Percentiles rank a stretch among this genome's conserved stretches.
These are phyloP conservation scores for Gelatoporia subvermispora DNA, from an alignment of 768 basidiomycete genomes.

Conservation along the genomic window DNA sequence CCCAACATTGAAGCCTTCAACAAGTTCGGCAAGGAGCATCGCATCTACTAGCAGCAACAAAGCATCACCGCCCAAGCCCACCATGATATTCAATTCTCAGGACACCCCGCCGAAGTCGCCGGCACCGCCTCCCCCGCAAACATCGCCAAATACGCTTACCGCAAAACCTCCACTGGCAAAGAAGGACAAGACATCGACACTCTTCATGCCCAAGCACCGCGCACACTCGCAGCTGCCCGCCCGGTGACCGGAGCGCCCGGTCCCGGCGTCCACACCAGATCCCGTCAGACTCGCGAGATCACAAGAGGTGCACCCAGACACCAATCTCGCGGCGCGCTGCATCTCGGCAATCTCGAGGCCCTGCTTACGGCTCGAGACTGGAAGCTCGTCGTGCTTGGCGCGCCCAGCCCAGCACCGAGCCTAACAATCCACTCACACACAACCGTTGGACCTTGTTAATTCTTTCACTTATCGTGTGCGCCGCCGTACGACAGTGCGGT, in stretches of 20 bases:
- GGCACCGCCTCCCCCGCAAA: not conserved
- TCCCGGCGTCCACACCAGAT: slow-evolving; percentile 1
- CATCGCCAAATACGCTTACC: not conserved
- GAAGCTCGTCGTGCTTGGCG: no score
- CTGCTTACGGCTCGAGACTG: no score
- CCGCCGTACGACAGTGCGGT: no score
- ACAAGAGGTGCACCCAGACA: no score
- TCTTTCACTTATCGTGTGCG: no score
- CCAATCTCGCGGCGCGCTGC: no score
- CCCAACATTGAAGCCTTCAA: slow-evolving; percentile 10
- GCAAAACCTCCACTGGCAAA: slow-evolving; percentile 35
- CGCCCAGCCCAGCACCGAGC: no score
- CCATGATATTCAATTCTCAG: slow-evolving; percentile 1
- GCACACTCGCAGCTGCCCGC: slow-evolving; percentile 35
- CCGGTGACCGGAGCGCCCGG: slow-evolving; percentile 2
- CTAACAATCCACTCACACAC: no score
- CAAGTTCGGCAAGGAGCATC: not conserved
- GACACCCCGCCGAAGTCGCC: slow-evolving; percentile 1
- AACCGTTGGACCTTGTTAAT: no score
- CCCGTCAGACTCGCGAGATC: not conserved
- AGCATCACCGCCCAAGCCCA: no score
- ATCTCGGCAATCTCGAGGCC: no score
- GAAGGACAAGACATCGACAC: slow-evolving; percentile 57
- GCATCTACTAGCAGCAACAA: slow-evolving; percentile 6
- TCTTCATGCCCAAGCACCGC: slow-evolving; percentile 77